Evolutionary conservation across 2,329 filamentous ascomycete genomes (phyloP).

Genomic region (Epichloe coenophiala): DNA sequence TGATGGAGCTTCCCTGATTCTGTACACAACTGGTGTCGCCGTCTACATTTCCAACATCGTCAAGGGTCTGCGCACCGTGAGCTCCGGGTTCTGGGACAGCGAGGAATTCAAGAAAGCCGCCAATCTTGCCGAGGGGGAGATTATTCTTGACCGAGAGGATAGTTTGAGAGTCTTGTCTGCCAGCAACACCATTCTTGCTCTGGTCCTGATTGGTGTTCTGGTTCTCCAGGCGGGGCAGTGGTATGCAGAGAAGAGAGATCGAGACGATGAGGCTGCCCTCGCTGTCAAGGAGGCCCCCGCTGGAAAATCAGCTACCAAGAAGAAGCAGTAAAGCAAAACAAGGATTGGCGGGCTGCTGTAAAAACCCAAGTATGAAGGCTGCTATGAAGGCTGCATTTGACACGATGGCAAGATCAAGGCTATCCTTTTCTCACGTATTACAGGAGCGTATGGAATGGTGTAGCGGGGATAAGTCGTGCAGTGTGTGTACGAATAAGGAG

Average conservation of each 20-base stretch:
- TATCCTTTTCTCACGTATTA: neutral
- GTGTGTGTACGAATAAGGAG: neutral
- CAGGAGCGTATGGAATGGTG: neutral
- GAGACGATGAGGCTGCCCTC: slow-evolving; percentile 59
- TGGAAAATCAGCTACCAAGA: slow-evolving; percentile 19
- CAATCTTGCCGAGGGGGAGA: slow-evolving; percentile 40
- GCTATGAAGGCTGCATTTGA: neutral
- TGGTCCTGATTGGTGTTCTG: slow-evolving; percentile 82
- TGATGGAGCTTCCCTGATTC: slow-evolving; percentile 66
- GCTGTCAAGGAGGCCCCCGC: slow-evolving; percentile 24
- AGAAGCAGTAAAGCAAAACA: slow-evolving; percentile 18
- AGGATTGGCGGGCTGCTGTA: neutral
- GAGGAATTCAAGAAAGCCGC: slow-evolving; percentile 25
- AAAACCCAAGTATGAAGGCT: neutral
- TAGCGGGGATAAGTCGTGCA: neutral
- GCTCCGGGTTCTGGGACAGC: slow-evolving; percentile 48
- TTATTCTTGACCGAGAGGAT: slow-evolving; percentile 71
- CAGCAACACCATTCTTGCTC: slow-evolving; percentile 88
- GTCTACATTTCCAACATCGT: slow-evolving; percentile 96
- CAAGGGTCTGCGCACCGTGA: slow-evolving; percentile 80
- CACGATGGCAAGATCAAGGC: neutral
- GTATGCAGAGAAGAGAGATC: slow-evolving; percentile 94
- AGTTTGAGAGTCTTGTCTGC: slow-evolving; percentile 81
- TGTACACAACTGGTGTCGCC: slow-evolving; percentile 76
- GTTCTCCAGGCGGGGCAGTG: slow-evolving; percentile 93